phyloP scores from a whole-genome alignment of 1,139 yeast species.

The Suhomyces guaymorum region DNA sequence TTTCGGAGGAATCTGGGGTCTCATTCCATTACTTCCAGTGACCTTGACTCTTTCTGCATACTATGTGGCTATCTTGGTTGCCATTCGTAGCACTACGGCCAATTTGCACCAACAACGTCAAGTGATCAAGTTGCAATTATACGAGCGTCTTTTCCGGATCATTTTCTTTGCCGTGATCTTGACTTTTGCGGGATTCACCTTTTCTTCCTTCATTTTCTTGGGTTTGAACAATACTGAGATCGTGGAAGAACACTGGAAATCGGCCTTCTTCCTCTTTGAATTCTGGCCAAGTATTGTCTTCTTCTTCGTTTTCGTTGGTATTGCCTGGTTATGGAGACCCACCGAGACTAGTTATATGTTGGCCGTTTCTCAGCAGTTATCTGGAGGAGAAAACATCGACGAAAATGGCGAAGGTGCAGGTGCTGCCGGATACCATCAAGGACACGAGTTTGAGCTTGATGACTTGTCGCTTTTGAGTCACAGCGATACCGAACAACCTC shows the following conservation, averaged over 20 bases:
- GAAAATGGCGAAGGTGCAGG: slow-evolving; percentile 54
- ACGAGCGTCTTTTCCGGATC: slow-evolving; percentile 72
- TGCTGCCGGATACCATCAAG: slow-evolving; percentile 32
- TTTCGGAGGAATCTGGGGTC: slow-evolving; percentile 27
- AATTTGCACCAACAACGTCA: slow-evolving; percentile 83
- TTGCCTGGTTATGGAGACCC: slow-evolving; percentile 96
- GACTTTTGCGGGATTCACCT: slow-evolving; percentile 57
- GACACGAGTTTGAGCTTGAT: slow-evolving; percentile 70
- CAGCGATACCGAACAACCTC: slow-evolving; percentile 40
- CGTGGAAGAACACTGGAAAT: slow-evolving; percentile 89
- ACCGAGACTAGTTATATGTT: slow-evolving; percentile 92
- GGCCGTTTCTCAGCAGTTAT: slow-evolving; percentile 91
- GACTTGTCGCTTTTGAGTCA: slow-evolving; percentile 65
- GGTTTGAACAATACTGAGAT: slow-evolving; percentile 75
- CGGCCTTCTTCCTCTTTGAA: slow-evolving; percentile 82
- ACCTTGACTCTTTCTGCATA: slow-evolving; percentile 69
- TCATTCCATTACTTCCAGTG: slow-evolving; percentile 63
- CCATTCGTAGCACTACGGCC: slow-evolving; percentile 73
- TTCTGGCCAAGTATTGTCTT: slow-evolving; percentile 95
- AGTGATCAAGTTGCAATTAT: slow-evolving; percentile 84
- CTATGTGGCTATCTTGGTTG: slow-evolving; percentile 71
- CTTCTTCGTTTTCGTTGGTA: slow-evolving; percentile 76
- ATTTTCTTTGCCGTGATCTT: slow-evolving; percentile 64
- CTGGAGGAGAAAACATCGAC: slow-evolving; percentile 62
- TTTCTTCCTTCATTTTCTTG: slow-evolving; percentile 70